Evolutionary conservation across 2,329 filamentous ascomycete genomes (phyloP), one percentile per base, ranked within the genome.

Genomic region (Colletotrichum tofieldiae): DNA sequence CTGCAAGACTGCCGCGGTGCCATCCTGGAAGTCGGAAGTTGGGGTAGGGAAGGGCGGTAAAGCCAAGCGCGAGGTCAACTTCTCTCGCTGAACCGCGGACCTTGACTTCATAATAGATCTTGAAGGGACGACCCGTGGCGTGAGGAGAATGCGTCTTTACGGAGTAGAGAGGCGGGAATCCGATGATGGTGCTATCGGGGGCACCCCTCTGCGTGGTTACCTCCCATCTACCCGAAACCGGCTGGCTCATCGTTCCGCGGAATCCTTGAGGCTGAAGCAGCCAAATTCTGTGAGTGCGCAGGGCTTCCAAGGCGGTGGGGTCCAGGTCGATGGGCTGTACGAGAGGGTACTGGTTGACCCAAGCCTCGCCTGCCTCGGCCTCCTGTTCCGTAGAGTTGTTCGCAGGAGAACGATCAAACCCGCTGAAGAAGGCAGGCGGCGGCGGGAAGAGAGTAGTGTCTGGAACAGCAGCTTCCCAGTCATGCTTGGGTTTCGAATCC

Each of bases 11-110:
- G 23, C 89, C 93, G 43, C 93, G 88, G 78, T 96, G 92, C 94
- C 93, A 96, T 2, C 94, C 94, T 0, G 94, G 94, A 72, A 95
- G 87, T 9, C 94, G 88, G 84, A 94, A 96, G 0, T 88, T 86
- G 8, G 94, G 94, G 78, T 95, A 96, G 9, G 94, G 94, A 59
- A 92, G 88, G 1, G 93, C 93, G 0, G 88, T 84, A 79, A 91
- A 94, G 12, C 94, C 94, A 12, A 96, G 79, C 0, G 91, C 92
- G 1, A 95, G 83, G 49, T 82, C 83, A 63, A 87, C 81, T 69
- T 88, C 86, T 5, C 76, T 75, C 29, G 85, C 85, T 66, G 87
- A 82, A 29, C 60, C 59, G 3, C 84, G 81, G 41, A 94, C 84
- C 64, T 85, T 85, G 12, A 95, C 85, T 78, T 96, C 93, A 79